These are phyloP conservation scores for Lathyrus aphaca DNA, from an alignment of 306 rosid species.

Conservation along the genomic window DNA sequence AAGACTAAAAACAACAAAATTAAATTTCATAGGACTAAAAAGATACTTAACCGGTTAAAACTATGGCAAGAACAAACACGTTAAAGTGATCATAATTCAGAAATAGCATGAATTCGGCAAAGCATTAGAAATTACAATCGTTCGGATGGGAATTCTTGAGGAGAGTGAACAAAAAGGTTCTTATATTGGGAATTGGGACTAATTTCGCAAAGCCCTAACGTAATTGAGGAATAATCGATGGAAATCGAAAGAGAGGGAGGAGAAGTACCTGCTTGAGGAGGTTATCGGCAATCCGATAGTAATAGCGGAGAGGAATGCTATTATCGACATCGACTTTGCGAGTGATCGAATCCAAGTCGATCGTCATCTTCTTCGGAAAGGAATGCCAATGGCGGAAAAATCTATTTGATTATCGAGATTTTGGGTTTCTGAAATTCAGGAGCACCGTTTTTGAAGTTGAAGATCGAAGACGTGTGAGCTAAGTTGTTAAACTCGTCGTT, in stretches of 20 bases:
- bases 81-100: too few relatives aligned
- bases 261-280: conserved; percentile 82
- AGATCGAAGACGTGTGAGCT: conserved; percentile 35
- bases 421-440: conserved; percentile 22
- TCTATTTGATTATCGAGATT: conserved; percentile 17
- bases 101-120: background rate
- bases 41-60: too few relatives aligned
- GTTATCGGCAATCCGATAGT: conserved; percentile 89
- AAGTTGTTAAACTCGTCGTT: conserved; percentile 52
- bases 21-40: too few relatives aligned
- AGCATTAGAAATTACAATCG: background rate
- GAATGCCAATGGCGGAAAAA: conserved; percentile 40
- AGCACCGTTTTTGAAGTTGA: conserved; percentile 31
- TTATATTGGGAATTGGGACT: background rate
- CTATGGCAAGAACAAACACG: background rate
- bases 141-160: too few relatives aligned
- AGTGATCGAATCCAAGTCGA: conserved; percentile 68
- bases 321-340: conserved; percentile 78
- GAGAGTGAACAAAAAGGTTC: too few relatives aligned
- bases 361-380: conserved; percentile 58
- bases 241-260: background rate
- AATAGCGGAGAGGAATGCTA: conserved; percentile 79
- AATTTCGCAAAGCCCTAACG: conserved; percentile 46
- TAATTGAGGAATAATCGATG: conserved; percentile 13
- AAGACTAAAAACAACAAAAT: too few relatives aligned